These are phyloP conservation scores for Neurospora tetrasperma DNA, from an alignment of 495 filamentous ascomycete species.

Conservation along the genomic window DNA sequence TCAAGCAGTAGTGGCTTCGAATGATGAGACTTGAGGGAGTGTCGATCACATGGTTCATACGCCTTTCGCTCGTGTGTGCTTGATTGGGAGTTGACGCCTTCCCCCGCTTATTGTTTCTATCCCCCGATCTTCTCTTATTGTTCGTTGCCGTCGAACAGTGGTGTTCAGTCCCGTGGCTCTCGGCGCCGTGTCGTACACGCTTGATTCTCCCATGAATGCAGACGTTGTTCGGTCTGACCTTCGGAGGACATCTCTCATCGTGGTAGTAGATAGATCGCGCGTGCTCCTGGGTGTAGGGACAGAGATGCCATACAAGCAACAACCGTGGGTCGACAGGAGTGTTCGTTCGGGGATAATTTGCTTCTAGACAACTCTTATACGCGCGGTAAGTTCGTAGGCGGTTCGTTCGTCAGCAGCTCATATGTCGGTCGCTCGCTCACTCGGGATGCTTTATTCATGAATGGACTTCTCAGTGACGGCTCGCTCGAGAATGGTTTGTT, in stretches of 20 bases:
- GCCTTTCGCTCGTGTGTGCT: background rate
- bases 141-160: background rate
- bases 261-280: background rate
- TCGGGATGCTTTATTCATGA: too few relatives aligned
- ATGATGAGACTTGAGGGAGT: background rate
- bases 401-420: background rate
- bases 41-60: background rate
- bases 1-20: background rate
- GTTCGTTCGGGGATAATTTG: background rate
- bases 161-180: background rate
- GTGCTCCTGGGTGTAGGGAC: rapidly evolving
- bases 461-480: too few relatives aligned
- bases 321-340: background rate
- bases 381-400: background rate
- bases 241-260: background rate
- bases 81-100: background rate
- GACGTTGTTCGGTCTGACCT: background rate
- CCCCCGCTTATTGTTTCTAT: background rate
- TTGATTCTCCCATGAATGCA: background rate
- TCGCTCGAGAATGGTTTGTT: too few relatives aligned
- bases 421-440: too few relatives aligned
- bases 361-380: too few relatives aligned
- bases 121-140: too few relatives aligned
- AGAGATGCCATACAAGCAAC: background rate
- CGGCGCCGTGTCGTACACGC: background rate